These are phyloP conservation scores for Closterium sp. DNA, from an alignment of 139 green algal species.

Conservation along the genomic window DNA sequence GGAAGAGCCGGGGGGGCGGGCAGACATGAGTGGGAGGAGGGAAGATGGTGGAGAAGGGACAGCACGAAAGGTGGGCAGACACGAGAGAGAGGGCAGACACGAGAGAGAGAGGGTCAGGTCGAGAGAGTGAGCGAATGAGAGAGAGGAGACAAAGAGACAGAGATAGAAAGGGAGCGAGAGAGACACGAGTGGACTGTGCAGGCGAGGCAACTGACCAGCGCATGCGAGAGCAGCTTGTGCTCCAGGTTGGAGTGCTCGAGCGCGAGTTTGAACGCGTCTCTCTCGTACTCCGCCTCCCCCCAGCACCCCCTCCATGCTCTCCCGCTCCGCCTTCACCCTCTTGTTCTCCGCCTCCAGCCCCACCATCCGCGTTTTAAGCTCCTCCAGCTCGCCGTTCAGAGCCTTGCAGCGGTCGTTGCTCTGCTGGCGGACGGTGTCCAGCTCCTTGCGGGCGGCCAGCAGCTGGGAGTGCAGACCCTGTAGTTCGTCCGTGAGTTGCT, in stretches of 20 bases:
- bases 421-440: not conserved
- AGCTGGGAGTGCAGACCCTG: not conserved
- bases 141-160: too few relatives aligned
- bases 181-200: too few relatives aligned
- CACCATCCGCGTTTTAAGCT: not conserved
- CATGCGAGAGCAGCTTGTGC: not conserved
- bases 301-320: not conserved
- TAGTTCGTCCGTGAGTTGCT: not conserved
- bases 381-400: not conserved
- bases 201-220: not conserved
- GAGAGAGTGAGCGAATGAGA: too few relatives aligned
- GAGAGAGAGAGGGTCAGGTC: too few relatives aligned
- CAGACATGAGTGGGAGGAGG: not conserved
- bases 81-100: not conserved
- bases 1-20: too few relatives aligned
- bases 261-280: not conserved
- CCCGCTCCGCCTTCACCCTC: not conserved
- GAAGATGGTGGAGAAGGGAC: not conserved
- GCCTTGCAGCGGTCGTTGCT: not conserved
- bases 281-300: not conserved
- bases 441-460: not conserved
- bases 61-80: too few relatives aligned
- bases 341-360: not conserved
- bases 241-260: slow-evolving; percentile 3
- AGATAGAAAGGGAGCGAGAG: too few relatives aligned